phyloP scores from a whole-genome alignment of 2,329 filamentous ascomycete genomes.

The Dothistroma pini region DNA sequence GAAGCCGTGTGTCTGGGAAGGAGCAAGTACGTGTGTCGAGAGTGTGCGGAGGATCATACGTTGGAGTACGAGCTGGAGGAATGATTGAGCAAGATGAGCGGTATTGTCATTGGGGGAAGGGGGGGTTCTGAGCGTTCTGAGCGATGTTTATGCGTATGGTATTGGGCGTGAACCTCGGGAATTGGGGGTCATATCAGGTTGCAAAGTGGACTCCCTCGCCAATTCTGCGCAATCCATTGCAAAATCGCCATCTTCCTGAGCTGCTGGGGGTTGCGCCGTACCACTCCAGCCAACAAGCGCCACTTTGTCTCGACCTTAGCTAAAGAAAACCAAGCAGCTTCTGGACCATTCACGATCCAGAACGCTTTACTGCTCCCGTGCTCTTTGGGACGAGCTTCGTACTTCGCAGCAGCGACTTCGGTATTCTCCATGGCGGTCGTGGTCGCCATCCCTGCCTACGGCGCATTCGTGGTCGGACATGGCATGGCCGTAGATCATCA shows the following conservation, averaged over 20 bases:
- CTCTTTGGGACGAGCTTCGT: background rate
- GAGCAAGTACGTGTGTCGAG: conserved; percentile 17
- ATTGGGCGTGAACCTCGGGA: background rate
- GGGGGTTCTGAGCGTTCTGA: background rate
- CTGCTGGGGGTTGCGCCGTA: background rate
- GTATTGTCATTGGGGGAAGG: too few species aligned
- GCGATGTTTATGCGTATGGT: background rate
- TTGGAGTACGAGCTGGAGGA: conserved; percentile 24
- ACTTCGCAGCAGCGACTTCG: background rate
- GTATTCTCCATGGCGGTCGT: background rate
- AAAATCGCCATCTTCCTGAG: background rate
- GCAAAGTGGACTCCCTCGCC: background rate
- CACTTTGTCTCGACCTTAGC: too few species aligned
- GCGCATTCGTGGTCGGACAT: background rate
- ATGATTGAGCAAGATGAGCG: background rate
- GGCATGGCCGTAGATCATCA: background rate
- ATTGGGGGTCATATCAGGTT: too few species aligned
- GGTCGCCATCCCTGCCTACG: background rate
- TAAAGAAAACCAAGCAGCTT: background rate
- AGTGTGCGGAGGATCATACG: conserved; percentile 23
- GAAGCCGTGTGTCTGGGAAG: conserved; percentile 11
- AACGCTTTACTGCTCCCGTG: too few species aligned
- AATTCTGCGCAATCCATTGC: background rate
- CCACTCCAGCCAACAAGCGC: background rate
- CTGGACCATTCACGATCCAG: background rate